Evolutionary conservation across 257 asterid species (phyloP), one percentile per base, ranked within the genome.

Genomic region (Buddleja alternifolia): DNA sequence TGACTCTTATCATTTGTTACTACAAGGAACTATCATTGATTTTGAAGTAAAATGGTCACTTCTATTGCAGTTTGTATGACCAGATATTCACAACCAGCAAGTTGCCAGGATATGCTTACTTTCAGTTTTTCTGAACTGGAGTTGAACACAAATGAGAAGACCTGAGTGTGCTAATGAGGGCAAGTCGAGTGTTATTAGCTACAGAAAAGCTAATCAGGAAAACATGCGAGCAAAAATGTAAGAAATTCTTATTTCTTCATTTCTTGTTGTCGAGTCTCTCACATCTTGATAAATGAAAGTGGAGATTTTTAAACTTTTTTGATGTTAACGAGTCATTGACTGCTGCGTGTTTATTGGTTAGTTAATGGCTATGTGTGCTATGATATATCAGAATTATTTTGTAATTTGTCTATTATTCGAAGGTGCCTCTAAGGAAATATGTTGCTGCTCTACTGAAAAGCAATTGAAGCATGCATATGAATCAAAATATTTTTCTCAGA

Each of bases 61-160:
- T 60, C 51, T 69, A 1, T 70, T 80, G 90, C 93, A 93, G 99
- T 73, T 87, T 93, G 73, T 83, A 90, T 48, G 90, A 88, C 63
- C 95, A 88, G 75, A 81, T 93, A 61, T 81, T 90, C 76, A 81
- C 44, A 77, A 97, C 99, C 50, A 88, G 97, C 90, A 87, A 87
- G 76, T 70, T 85, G 58, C 84, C 90, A 16, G 70, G 63, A 46
- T 69, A 71, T 81, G 97, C 99, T 0, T 97, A 93, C 19, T 88
- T 93, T 66, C 96, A 90, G 84, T 79, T 93, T 80, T 93, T 93
- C 79, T 87, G 81, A 81, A 84, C 88, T 71, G 96, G 97, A 60
- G 82, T 87, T 71, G 97, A 88, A 79, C 99, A 96, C 66, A 93
- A 93, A 76, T 93, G 98, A 97, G 98, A 93, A 82, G 98, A 93